phyloP scores from a whole-genome alignment of 331 rosid species.

The Rosa hybrid region DNA sequence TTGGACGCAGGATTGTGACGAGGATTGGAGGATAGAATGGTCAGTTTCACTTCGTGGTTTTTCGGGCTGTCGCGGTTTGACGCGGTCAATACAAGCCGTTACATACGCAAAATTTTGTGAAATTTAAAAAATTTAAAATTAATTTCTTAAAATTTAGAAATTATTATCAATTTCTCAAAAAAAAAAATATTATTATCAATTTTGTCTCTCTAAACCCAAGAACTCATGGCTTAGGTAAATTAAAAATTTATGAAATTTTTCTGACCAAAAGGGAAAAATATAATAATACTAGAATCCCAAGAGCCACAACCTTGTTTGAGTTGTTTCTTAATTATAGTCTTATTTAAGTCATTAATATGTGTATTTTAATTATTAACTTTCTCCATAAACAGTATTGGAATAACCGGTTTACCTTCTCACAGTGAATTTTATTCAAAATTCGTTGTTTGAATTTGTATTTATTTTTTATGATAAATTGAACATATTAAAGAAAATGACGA shows the following conservation, averaged over 20 bases:
- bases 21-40: background rate
- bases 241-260: too few species aligned
- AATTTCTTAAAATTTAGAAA: background rate
- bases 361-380: too few species aligned
- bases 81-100: conserved; percentile 22
- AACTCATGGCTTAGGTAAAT: background rate
- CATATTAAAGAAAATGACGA: too few species aligned
- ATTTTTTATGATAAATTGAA: too few species aligned
- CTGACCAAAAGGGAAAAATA: too few species aligned
- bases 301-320: too few species aligned
- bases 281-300: background rate
- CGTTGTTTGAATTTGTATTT: too few species aligned
- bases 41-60: background rate
- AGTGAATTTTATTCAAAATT: too few species aligned
- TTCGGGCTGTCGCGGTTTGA: conserved; percentile 21
- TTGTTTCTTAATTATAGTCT: background rate
- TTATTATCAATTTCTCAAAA: background rate
- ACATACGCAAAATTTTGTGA: background rate
- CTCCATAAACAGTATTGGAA: too few species aligned
- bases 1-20: background rate
- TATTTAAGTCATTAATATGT: too few species aligned
- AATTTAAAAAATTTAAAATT: background rate
- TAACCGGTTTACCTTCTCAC: too few species aligned
- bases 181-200: background rate
- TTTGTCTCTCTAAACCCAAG: background rate